phyloP scores from a whole-genome alignment of 106 monocot species.

The Chionographis japonica region DNA sequence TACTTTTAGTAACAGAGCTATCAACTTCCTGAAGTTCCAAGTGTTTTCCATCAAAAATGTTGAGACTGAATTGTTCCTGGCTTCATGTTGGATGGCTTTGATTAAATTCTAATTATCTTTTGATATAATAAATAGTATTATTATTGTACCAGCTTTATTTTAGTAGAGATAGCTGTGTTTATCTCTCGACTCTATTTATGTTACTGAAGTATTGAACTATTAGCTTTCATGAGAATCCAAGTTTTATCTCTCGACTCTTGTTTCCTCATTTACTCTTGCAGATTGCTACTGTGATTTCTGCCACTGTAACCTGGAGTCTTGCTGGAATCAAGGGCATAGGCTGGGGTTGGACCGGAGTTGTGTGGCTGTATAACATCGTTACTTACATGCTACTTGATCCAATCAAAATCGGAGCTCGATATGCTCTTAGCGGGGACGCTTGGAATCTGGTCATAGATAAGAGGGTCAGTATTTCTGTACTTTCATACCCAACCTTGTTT shows the following conservation, averaged over 20 bases:
- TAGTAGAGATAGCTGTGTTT: too few relatives aligned
- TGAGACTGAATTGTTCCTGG: too few relatives aligned
- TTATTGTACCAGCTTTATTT: too few relatives aligned
- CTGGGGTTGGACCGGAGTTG: constrained; percentile 41
- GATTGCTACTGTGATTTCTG: constrained; percentile 43
- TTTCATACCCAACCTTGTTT: background rate
- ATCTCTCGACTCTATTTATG: too few relatives aligned
- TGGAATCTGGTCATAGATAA: constrained; percentile 48
- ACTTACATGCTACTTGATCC: constrained; percentile 47
- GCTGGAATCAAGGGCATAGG: constrained; percentile 47
- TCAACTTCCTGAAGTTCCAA: too few relatives aligned
- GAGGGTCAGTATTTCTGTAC: constrained; percentile 19
- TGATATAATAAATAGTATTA: too few relatives aligned
- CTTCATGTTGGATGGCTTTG: too few relatives aligned
- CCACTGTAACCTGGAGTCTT: constrained; percentile 15
- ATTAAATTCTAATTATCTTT: too few relatives aligned
- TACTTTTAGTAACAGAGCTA: too few relatives aligned
- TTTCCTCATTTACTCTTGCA: background rate
- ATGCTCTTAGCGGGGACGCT: constrained; percentile 45
- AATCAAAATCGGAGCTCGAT: constrained; percentile 40
- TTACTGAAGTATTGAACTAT: too few relatives aligned
- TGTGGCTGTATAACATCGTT: constrained; percentile 45
- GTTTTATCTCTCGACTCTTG: background rate
- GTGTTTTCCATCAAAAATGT: too few relatives aligned
- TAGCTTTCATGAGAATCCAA: too few relatives aligned